phyloP scores from a whole-genome alignment of 345 rosid genomes.

The Rubroshorea leprosula region DNA sequence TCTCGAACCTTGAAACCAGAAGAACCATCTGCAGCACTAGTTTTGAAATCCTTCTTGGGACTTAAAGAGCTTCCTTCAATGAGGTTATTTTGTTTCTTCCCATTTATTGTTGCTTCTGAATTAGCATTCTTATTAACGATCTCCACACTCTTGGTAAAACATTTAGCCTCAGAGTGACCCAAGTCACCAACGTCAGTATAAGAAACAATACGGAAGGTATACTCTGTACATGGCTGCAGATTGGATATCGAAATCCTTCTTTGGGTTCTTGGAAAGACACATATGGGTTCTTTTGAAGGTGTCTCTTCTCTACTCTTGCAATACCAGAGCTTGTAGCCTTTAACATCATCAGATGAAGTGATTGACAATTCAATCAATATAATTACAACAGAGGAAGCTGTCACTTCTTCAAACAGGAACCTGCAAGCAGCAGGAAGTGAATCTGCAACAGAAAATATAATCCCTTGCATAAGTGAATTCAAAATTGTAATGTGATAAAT shows the following conservation, averaged over 20 bases:
- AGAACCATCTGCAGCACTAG: slow-evolving; percentile 29
- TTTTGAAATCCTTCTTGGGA: slow-evolving; percentile 28
- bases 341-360: slow-evolving; percentile 37
- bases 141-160: slow-evolving; percentile 63
- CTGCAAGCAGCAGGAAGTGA: slow-evolving; percentile 73
- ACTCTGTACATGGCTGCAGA: slow-evolving; percentile 84
- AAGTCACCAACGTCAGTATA: slow-evolving; percentile 45
- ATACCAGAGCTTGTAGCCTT: slow-evolving; percentile 94
- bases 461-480: slow-evolving; percentile 12
- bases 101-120: slow-evolving; percentile 22
- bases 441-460: slow-evolving; percentile 29
- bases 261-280: slow-evolving; percentile 56
- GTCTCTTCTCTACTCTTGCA: slow-evolving; percentile 63
- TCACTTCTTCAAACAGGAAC: slow-evolving; percentile 81
- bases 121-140: slow-evolving; percentile 43
- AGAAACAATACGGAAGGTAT: slow-evolving; percentile 55
- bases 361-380: slow-evolving; percentile 57
- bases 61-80: slow-evolving; percentile 37
- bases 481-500: background rate
- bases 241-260: slow-evolving; percentile 75
- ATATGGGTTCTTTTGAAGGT: slow-evolving; percentile 43
- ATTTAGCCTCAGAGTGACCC: slow-evolving; percentile 67
- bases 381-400: slow-evolving; percentile 49
- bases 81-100: slow-evolving; percentile 28
- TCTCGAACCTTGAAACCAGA: slow-evolving; percentile 69